Base-by-base conservation (phyloP, 805 yeast genomes). In the Brettanomyces naardenensis region DNA sequence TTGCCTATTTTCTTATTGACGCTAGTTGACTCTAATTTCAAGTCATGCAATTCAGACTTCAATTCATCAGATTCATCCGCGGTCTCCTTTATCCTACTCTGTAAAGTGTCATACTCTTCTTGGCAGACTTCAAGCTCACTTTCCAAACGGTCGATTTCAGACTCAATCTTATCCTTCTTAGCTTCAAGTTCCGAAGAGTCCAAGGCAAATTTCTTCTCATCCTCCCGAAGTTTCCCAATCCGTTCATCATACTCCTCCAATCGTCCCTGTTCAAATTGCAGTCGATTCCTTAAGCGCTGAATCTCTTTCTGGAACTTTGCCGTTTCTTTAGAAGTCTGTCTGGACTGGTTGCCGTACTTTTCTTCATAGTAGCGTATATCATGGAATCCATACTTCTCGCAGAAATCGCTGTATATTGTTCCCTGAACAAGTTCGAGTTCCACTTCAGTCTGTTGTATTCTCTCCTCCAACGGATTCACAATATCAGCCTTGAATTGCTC, bases 351-450 rank as follows among this genome's bases (percentile, higher is more conserved):
- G 5, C 90, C 89, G 38, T 80, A 83, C 10, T 73, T 64, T 31
- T 63, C 64, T 54, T 88, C 96, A 53, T 82, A 88, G 25, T 80
- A 87, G 33, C 69, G 65, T 28, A 87, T 75, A 43, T 58, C 58
- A 6, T 61, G 54, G 47, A 86, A 75, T 0, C 76, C 75, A 37
- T 79, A 59, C 39, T 59, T 64, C 1, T 52, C 38, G 40, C 89
- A 80, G 52, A 88, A 83, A 0, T 56, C 68, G 7, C 53, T 34
- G 51, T 76, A 83, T 4, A 78, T 58, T 3, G 54, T 52, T 2
- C 58, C 45, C 44, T 77, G 79, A 6, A 78, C 37, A 5, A 34
- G 49, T 34, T 23, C 25, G 21, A 51, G 43, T 28, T 48, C 48
- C 1, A 11, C n/a, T 5, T 44, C 37, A 6, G 49, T 30, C 5